Conservation (phyloP, 1,284 basidiomycete genomes). For the Lentinula novae-zelandiae region DNA sequence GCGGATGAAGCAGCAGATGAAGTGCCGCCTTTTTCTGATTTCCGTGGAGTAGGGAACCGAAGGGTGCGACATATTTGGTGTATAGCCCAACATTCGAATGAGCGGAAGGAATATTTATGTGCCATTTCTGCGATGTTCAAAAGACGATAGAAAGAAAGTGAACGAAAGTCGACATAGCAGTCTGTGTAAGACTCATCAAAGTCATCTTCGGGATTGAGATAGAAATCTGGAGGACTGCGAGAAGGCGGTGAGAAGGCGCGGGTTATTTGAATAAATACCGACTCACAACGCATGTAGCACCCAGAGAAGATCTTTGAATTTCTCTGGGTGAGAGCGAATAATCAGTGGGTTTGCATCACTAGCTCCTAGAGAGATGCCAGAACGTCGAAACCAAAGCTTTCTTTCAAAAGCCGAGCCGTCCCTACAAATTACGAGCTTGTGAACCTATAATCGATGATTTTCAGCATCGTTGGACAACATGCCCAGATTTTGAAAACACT, state of each 20-base stretch:
- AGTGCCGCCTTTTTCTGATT: not conserved
- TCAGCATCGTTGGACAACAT: not conserved
- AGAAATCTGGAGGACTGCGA: conserved; percentile 18
- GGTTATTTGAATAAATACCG: not conserved
- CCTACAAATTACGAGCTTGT: conserved; percentile 32
- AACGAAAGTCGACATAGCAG: conserved; percentile 5
- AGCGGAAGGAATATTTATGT: conserved; percentile 39
- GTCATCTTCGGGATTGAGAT: conserved; percentile 10
- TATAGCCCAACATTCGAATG: conserved; percentile 38
- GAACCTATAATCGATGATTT: conserved; percentile 26
- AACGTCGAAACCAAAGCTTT: conserved; percentile 32
- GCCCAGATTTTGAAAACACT: not conserved
- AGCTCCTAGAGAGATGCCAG: conserved; percentile 18
- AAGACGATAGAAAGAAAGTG: conserved; percentile 17
- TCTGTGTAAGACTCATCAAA: conserved; percentile 4
- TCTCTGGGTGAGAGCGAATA: conserved; percentile 30
- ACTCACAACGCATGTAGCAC: conserved; percentile 41
- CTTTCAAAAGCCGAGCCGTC: conserved; percentile 39
- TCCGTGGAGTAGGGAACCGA: conserved; percentile 4
- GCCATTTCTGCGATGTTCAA: conserved; percentile 40
- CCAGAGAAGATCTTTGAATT: conserved; percentile 42
- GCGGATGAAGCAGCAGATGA: conserved; percentile 11
- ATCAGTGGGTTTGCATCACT: conserved; percentile 28
- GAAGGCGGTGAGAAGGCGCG: not conserved
- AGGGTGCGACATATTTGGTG: conserved; percentile 29